Base-by-base conservation (phyloP, 306 rosid genomes). In the Pyrus betulifolia region DNA sequence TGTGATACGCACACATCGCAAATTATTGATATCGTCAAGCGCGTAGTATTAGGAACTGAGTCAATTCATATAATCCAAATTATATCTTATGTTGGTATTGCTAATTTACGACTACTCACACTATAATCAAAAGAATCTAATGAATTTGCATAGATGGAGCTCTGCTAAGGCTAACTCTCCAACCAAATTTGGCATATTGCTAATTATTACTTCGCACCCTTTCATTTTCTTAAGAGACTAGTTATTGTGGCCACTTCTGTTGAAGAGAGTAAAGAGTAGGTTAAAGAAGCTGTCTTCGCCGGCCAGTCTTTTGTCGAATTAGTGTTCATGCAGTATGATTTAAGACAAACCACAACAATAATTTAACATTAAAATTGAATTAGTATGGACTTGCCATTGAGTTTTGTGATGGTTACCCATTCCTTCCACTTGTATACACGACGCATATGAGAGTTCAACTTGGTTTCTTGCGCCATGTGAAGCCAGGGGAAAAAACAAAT, bases 211-310 rank as follows among this genome's bases (percentile, higher is more conserved):
- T 38, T 73, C 73, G 62, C 77, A 80, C 65, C 78, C 46, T 7
- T 10, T 67, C 19, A 45, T 31, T 61, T 79, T 79, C 79, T 49
- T 77, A 58, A 31, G 44, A 42, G 69, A 74, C 81, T 45, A 72
- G 77, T 80, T 77, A 82, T 88, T 67, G 78, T 77, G 70, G 74
- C 62, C 60, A 65, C 6, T 21, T 21, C 19, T 55, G 33, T 80
- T 54, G 70, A 76, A 83, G 64, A 74, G 22, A 70, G 46, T 89
- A 58, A 66, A 62, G 86, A 85, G 85, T 95, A 89, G 83, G 97
- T 92, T 77, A 90, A 88, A 77, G 64, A 59, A 90, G 97, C 90
- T 90, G 90, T 87, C 88, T 89, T 87, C 75, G 99, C 97, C 97
- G 99, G 93, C 97, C 93, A 78, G 58, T 74, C 8, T 75, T 85